These are phyloP conservation scores for Escallonia herrerae DNA, from an alignment of 129 eudicot genomes.

Conservation along the genomic window DNA sequence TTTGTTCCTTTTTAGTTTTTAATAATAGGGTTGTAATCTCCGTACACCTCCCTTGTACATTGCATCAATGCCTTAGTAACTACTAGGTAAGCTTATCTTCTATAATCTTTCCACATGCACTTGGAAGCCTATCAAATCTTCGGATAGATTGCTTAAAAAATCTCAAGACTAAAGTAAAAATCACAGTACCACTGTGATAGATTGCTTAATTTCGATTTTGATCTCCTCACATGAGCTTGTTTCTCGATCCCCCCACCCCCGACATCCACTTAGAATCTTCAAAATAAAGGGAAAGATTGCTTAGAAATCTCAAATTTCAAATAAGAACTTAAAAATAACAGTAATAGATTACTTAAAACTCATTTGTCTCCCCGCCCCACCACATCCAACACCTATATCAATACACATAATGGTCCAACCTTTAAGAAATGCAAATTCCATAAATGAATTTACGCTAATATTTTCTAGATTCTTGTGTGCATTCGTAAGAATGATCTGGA, in stretches of 20 bases:
- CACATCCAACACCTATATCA: no score
- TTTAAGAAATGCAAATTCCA: neutral
- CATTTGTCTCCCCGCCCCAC: neutral
- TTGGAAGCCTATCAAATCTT: neutral
- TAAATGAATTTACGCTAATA: neutral
- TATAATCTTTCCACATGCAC: neutral
- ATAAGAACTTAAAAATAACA: neutral
- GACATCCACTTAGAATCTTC: neutral
- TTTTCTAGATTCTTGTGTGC: neutral
- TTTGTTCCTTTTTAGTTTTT: neutral
- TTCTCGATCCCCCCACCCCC: neutral
- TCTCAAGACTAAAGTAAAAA: no score
- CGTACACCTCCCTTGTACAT: no score
- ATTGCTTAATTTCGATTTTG: no score
- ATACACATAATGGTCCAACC: neutral
- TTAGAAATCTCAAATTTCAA: no score
- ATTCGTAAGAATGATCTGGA: neutral
- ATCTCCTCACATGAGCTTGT: no score
- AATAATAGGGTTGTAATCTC: no score
- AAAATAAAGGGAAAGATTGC: no score
- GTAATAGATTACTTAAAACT: neutral
- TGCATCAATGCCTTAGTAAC: neutral
- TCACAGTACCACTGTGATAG: no score
- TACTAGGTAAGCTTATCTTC: neutral
- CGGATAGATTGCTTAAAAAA: no score